These are phyloP conservation scores for Aspergillus amoenus DNA, from an alignment of 2,329 filamentous ascomycete genomes.

Conservation along the genomic window DNA sequence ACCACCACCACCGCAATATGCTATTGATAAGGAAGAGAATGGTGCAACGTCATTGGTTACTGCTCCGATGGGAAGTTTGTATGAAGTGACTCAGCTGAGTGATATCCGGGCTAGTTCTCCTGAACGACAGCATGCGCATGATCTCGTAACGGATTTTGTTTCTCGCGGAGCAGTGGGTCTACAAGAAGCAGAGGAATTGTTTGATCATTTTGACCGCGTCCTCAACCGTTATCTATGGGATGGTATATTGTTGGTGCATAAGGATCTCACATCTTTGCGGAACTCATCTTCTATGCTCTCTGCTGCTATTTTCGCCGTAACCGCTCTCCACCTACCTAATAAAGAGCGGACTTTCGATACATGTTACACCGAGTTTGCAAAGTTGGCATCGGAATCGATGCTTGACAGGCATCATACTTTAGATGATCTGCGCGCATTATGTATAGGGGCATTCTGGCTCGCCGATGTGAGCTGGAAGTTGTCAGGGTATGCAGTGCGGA, in stretches of 20 bases:
- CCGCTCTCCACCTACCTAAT: constrained; percentile 50
- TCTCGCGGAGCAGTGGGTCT: constrained; percentile 49
- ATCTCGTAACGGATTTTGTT: constrained; percentile 50
- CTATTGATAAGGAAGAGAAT: constrained; percentile 38
- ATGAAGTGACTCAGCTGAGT: constrained; percentile 49
- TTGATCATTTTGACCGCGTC: constrained; percentile 41
- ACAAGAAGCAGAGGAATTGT: constrained; percentile 44
- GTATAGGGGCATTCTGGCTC: constrained; percentile 57
- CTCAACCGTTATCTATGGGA: constrained; percentile 43
- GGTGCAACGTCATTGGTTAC: constrained; percentile 39
- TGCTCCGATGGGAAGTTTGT: constrained; percentile 49
- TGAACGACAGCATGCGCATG: constrained; percentile 30
- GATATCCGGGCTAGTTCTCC: constrained; percentile 37
- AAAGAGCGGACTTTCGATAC: constrained; percentile 49
- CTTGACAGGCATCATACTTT: constrained; percentile 52
- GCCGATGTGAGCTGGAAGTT: constrained; percentile 53
- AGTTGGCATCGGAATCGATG: constrained; percentile 54
- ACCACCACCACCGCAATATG: constrained; percentile 25
- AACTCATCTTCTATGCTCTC: constrained; percentile 46
- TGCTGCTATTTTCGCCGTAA: constrained; percentile 49
- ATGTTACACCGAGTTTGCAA: constrained; percentile 54
- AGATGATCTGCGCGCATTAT: constrained; percentile 54
- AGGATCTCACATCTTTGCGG: constrained; percentile 47
- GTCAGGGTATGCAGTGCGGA: constrained; percentile 43
- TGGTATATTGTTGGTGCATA: constrained; percentile 48